Evolutionary conservation across 768 basidiomycete genomes (phyloP).

Genomic region (Termitomyces heimii): DNA sequence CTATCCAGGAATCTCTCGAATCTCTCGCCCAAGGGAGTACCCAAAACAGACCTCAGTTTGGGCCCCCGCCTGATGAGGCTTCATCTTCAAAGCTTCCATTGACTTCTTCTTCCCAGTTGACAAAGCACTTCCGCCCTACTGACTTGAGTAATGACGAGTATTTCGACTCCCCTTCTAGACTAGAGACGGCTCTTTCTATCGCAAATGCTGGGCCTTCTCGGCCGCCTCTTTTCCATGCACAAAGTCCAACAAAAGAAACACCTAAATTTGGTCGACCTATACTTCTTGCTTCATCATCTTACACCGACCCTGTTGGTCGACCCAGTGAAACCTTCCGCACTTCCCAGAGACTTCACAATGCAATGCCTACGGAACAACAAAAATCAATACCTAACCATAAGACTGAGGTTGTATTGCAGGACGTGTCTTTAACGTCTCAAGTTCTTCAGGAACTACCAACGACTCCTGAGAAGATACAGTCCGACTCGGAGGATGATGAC

Average conservation of each 20-base stretch:
- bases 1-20: conserved; percentile 58
- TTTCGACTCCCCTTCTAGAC: conserved; percentile 30
- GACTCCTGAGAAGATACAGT: not conserved
- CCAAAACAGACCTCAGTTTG: not conserved
- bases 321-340: not conserved
- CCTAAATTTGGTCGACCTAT: conserved; percentile 25
- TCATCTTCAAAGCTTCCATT: conserved; percentile 6
- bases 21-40: conserved; percentile 39
- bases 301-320: conserved; percentile 2
- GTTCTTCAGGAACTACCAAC: not conserved
- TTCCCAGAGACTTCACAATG: not conserved
- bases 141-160: conserved; percentile 15
- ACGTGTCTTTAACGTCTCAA: not conserved
- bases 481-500: conserved; percentile 26
- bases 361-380: not conserved
- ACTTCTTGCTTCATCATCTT: conserved; percentile 17
- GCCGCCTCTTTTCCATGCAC: conserved; percentile 2
- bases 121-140: not conserved
- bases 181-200: conserved; percentile 66
- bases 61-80: conserved; percentile 1
- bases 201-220: conserved; percentile 47
- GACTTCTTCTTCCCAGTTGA: not conserved
- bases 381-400: not conserved
- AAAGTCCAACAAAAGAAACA: not conserved
- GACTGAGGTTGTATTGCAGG: not conserved